phyloP scores from a whole-genome alignment of 345 rosid genomes.

The Kandelia obovata region DNA sequence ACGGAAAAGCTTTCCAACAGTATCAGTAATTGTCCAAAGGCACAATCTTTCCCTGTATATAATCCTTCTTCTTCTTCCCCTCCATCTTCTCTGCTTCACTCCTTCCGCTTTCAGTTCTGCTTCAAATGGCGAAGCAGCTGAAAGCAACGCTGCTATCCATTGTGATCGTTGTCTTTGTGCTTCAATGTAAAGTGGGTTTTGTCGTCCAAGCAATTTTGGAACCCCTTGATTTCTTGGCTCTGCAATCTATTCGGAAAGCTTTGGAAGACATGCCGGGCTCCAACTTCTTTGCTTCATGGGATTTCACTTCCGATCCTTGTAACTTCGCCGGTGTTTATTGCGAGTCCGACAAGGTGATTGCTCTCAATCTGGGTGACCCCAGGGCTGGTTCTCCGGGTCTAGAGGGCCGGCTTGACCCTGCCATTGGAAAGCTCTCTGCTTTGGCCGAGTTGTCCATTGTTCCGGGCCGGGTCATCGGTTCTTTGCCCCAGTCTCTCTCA shows the following conservation, averaged over 20 bases:
- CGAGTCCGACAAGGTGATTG: slow-evolving; percentile 52
- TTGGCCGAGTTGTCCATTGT: slow-evolving; percentile 70
- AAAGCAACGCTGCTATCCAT: not conserved
- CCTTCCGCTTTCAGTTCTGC: no score
- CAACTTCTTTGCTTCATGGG: slow-evolving; percentile 81
- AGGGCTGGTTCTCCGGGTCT: slow-evolving; percentile 83
- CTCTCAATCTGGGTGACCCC: slow-evolving; percentile 82
- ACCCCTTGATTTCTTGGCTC: slow-evolving; percentile 84
- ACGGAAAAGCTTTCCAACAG: slow-evolving; percentile 42
- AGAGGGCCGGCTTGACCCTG: slow-evolving; percentile 65
- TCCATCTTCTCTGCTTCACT: not conserved
- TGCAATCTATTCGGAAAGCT: slow-evolving; percentile 74
- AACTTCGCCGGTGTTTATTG: slow-evolving; percentile 86
- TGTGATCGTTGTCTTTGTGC: not conserved
- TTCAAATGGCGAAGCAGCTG: not conserved
- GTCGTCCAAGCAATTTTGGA: slow-evolving; percentile 45
- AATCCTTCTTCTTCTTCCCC: not conserved
- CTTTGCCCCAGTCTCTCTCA: slow-evolving; percentile 59
- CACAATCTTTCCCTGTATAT: slow-evolving; percentile 5
- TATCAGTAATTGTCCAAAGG: slow-evolving; percentile 2
- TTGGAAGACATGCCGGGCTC: slow-evolving; percentile 76
- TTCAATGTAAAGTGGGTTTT: slow-evolving; percentile 5
- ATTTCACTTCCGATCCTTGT: slow-evolving; percentile 93
- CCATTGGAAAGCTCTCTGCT: slow-evolving; percentile 72
- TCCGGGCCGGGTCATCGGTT: slow-evolving; percentile 76